Percentiles rank a stretch among this genome's conserved stretches.
Conservation (phyloP, 2,329 filamentous ascomycete species). For the Stagonosporopsis tanaceti region DNA sequence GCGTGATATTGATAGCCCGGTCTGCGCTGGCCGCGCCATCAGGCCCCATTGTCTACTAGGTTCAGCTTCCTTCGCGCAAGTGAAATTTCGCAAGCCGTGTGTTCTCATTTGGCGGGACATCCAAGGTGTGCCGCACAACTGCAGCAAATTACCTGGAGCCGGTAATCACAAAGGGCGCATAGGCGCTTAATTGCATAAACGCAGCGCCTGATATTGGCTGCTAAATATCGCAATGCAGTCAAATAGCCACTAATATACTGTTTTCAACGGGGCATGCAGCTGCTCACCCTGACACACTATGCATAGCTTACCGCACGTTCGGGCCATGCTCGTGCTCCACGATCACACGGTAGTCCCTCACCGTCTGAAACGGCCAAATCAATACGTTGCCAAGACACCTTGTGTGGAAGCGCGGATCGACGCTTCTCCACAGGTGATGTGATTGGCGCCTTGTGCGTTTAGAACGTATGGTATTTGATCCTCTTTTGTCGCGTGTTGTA, state of each 20-base stretch:
- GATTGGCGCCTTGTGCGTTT: background rate
- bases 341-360: slow-evolving; percentile 1
- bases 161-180: slow-evolving; percentile 25
- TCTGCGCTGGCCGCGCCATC: slow-evolving; percentile 38
- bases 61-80: slow-evolving; percentile 40
- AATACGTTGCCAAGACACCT: slow-evolving; percentile 8
- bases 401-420: slow-evolving; percentile 7
- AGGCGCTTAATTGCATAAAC: slow-evolving; percentile 43
- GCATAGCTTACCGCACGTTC: slow-evolving; percentile 17
- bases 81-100: slow-evolving; percentile 34
- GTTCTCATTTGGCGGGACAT: slow-evolving; percentile 34
- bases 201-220: slow-evolving; percentile 26
- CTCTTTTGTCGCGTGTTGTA: background rate
- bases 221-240: slow-evolving; percentile 24
- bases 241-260: slow-evolving; percentile 16
- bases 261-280: slow-evolving; percentile 14
- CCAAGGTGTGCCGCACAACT: slow-evolving; percentile 31
- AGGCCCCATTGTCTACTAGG: slow-evolving; percentile 34
- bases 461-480: background rate
- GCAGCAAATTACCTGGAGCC: slow-evolving; percentile 35
- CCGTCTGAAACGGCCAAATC: slow-evolving; percentile 9
- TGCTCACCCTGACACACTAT: slow-evolving; percentile 12
- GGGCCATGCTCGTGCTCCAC: slow-evolving; percentile 20
- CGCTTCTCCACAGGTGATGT: background rate
- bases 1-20: slow-evolving; percentile 39